A percentile compares a stretch with the other conserved stretches of the same genome.
Evolutionary conservation across 148 eudicot species (phyloP).

Genomic region (Camellia sinensis): DNA sequence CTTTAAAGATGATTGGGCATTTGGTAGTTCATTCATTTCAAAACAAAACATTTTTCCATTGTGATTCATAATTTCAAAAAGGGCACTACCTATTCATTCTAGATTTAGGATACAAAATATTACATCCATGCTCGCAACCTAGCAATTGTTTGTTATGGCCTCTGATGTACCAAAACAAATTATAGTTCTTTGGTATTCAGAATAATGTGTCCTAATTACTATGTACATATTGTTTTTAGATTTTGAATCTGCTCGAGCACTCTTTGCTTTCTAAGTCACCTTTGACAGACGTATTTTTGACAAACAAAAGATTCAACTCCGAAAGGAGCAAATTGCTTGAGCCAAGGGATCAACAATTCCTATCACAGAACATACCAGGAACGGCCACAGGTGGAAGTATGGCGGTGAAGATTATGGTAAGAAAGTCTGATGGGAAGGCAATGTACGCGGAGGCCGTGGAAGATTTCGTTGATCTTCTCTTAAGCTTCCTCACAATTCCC

Average conservation of each 20-base stretch:
- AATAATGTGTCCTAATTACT: neutral
- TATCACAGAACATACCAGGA: neutral
- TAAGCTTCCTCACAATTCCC: conserved; percentile 16
- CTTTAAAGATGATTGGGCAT: too few species aligned
- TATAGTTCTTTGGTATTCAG: neutral
- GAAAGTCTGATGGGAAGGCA: neutral
- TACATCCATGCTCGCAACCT: too few species aligned
- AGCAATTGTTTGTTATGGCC: too few species aligned
- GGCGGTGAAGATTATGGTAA: neutral
- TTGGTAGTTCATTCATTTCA: too few species aligned
- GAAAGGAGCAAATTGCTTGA: neutral
- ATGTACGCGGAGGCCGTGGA: conserved; percentile 3
- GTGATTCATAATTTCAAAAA: too few species aligned
- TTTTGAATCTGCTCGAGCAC: neutral
- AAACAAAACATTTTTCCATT: too few species aligned
- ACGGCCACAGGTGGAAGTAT: neutral
- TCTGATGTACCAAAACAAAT: too few species aligned
- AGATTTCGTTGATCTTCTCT: conserved; percentile 19
- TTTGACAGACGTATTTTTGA: neutral
- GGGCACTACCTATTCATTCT: too few species aligned
- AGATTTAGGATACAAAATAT: too few species aligned
- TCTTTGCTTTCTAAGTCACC: neutral
- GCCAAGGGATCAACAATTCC: neutral
- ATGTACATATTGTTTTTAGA: neutral
- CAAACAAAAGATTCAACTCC: neutral